phyloP scores from a whole-genome alignment of 768 basidiomycete species.

The Russula emetica region DNA sequence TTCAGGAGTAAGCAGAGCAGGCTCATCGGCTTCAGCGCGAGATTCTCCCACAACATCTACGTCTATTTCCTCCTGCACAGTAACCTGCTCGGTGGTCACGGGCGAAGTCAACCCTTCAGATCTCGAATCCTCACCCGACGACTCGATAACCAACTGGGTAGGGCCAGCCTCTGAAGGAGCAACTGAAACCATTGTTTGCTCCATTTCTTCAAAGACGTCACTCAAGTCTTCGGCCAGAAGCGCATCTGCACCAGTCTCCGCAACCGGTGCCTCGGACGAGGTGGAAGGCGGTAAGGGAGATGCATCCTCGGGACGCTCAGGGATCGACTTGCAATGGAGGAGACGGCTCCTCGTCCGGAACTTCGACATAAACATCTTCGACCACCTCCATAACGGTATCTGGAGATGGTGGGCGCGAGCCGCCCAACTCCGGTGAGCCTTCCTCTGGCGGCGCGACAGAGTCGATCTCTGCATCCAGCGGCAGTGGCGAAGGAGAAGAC shows the following conservation, averaged over 20 bases:
- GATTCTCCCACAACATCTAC: conserved; percentile 11
- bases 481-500: conserved; percentile 24
- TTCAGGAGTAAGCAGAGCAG: not conserved
- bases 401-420: conserved; percentile 7
- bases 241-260: not conserved
- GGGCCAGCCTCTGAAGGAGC: conserved; percentile 6
- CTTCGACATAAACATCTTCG: conserved; percentile 15
- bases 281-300: not conserved
- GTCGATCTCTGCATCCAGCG: conserved; percentile 6
- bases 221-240: conserved; percentile 6
- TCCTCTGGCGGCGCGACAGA: conserved; percentile 8
- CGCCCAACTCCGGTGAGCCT: not conserved
- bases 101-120: conserved; percentile 8
- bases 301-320: not conserved
- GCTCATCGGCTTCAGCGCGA: conserved; percentile 1
- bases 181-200: not conserved
- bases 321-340: not conserved
- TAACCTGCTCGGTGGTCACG: not conserved
- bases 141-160: not conserved
- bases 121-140: not conserved
- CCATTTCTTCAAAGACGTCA: conserved; percentile 3
- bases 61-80: conserved; percentile 11
- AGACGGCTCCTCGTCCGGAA: conserved; percentile 5
- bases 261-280: conserved; percentile 4
- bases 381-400: conserved; percentile 13